Evolutionary conservation across 441 rosid species (phyloP).

Genomic region (Bruguiera hainesii): DNA sequence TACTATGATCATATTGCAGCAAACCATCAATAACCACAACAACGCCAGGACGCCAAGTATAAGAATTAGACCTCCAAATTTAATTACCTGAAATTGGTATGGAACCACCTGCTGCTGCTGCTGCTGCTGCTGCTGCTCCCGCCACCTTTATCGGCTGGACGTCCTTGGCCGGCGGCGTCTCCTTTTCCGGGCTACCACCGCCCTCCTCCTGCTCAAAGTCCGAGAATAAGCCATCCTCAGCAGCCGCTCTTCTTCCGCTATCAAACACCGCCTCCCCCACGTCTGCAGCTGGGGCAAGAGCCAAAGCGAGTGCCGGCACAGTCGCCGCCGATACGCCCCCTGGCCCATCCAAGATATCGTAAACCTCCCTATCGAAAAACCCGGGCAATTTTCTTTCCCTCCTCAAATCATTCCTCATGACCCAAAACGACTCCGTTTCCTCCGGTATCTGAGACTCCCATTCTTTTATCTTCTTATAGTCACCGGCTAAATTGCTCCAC

Average conservation of each 20-base stretch:
- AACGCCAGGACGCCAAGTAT: no score
- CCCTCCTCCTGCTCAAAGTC: slow-evolving; percentile 71
- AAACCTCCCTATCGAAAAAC: slow-evolving; percentile 88
- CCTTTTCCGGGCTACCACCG: slow-evolving; percentile 46
- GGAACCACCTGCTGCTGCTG: slow-evolving; percentile 48
- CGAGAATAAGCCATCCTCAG: slow-evolving; percentile 69
- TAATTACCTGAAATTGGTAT: slow-evolving; percentile 48
- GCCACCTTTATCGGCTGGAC: slow-evolving; percentile 20
- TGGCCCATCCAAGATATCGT: slow-evolving; percentile 67
- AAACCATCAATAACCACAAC: no score
- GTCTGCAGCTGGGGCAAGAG: slow-evolving; percentile 59
- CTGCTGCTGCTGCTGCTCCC: slow-evolving; percentile 23
- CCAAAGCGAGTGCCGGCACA: slow-evolving; percentile 31
- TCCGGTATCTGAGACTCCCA: slow-evolving; percentile 74
- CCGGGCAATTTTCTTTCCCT: slow-evolving; percentile 91
- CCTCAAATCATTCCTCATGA: slow-evolving; percentile 85
- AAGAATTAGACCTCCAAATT: no score
- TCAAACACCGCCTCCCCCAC: slow-evolving; percentile 55
- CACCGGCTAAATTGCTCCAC: slow-evolving; percentile 96
- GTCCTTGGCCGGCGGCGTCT: slow-evolving; percentile 26
- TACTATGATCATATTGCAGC: no score
- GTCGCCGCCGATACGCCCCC: slow-evolving; percentile 25
- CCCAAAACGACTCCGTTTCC: slow-evolving; percentile 87
- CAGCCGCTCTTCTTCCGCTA: slow-evolving; percentile 61
- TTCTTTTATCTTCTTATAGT: slow-evolving; percentile 86